Evolutionary conservation across 441 rosid species (phyloP).

Genomic region (Jatropha multifida): DNA sequence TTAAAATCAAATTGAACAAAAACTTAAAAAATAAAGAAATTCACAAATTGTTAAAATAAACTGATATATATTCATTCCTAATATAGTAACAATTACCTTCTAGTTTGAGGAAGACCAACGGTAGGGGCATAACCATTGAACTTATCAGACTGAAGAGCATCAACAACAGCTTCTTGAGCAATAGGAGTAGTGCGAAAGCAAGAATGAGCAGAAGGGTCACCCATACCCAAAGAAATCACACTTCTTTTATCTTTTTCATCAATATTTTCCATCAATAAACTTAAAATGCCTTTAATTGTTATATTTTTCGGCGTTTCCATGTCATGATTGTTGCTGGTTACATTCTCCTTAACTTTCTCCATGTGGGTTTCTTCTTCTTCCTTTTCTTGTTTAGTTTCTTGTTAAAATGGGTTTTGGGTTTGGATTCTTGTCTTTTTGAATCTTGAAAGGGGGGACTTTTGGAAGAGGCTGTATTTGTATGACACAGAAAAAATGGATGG

Average conservation of each 20-base stretch:
- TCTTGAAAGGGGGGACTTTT: background rate
- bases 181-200: conserved; percentile 67
- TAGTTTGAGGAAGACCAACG: conserved; percentile 80
- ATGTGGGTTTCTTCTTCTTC: background rate
- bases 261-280: conserved; percentile 60
- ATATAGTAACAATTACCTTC: conserved; percentile 45
- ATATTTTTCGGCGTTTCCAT: conserved; percentile 46
- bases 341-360: conserved; percentile 23
- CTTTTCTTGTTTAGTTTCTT: background rate
- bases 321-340: conserved; percentile 16
- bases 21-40: conserved; percentile 3
- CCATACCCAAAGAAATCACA: conserved; percentile 77
- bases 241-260: conserved; percentile 39
- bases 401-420: background rate
- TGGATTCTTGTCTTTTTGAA: background rate
- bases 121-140: conserved; percentile 95
- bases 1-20: background rate
- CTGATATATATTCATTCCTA: background rate
- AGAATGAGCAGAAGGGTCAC: conserved; percentile 85
- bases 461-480: background rate
- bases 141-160: conserved; percentile 65
- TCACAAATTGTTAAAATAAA: background rate
- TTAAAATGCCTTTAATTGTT: conserved; percentile 79
- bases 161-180: conserved; percentile 60
- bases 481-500: background rate